Percentiles rank a stretch among this genome's conserved stretches.
These are phyloP conservation scores for Ligustrum vulgare DNA, from an alignment of 257 asterid species.

Conservation along the genomic window DNA sequence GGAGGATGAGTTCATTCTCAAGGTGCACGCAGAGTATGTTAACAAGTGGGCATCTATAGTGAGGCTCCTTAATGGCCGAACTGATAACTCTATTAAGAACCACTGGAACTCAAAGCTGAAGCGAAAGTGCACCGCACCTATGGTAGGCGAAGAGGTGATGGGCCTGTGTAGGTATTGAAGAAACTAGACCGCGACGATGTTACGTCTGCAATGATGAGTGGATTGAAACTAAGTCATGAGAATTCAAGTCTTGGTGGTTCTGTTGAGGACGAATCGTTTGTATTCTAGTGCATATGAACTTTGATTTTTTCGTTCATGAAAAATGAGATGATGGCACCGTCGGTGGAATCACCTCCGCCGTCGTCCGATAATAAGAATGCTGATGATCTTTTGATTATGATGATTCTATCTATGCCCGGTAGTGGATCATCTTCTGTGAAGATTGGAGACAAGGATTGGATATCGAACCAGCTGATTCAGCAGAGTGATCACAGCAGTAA, in stretches of 20 bases:
- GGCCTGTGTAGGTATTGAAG: constrained; percentile 35
- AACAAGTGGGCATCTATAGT: too few relatives aligned
- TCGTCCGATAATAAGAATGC: constrained; percentile 6
- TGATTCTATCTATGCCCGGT: constrained; percentile 41
- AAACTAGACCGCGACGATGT: constrained; percentile 35
- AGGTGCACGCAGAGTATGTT: too few relatives aligned
- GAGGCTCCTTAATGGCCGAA: too few relatives aligned
- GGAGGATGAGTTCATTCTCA: too few relatives aligned
- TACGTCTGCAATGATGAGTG: constrained; percentile 25
- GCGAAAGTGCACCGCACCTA: too few relatives aligned
- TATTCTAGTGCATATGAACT: neutral
- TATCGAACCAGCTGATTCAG: too few relatives aligned
- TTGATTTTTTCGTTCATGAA: too few relatives aligned
- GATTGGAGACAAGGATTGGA: too few relatives aligned
- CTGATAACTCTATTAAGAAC: too few relatives aligned
- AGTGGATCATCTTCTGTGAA: neutral
- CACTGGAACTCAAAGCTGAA: too few relatives aligned
- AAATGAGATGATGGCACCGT: neutral
- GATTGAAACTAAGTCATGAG: constrained; percentile 13
- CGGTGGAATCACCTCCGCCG: constrained; percentile 12
- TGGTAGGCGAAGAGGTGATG: too few relatives aligned
- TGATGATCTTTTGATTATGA: constrained; percentile 32
- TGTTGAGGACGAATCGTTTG: constrained; percentile 19
- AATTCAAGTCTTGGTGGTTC: constrained; percentile 25
- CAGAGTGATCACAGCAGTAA: constrained; percentile 11